Evolutionary conservation across 495 filamentous ascomycete species (phyloP).

Genomic region (Trichodelitschia bisporula): DNA sequence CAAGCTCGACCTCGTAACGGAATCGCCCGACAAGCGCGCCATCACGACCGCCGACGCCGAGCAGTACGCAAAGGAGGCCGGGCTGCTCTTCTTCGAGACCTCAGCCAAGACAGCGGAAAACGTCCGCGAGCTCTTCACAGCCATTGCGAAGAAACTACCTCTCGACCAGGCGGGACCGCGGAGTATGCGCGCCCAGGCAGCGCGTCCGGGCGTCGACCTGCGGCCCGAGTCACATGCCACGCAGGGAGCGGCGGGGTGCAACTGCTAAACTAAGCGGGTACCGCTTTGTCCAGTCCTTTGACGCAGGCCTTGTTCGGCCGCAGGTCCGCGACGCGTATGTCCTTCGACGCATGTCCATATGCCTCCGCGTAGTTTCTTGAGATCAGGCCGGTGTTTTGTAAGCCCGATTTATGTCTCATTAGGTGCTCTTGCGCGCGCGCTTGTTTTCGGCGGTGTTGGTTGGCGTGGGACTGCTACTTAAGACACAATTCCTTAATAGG

Average conservation of each 20-base stretch:
- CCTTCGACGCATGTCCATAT: too few species aligned
- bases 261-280: constrained; percentile 46
- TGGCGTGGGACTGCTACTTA: too few species aligned
- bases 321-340: too few species aligned
- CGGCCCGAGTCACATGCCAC: constrained; percentile 54
- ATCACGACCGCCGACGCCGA: constrained; percentile 75
- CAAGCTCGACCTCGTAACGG: constrained; percentile 82
- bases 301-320: too few species aligned
- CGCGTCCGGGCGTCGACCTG: constrained; percentile 54
- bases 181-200: constrained; percentile 45
- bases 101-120: constrained; percentile 94
- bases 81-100: constrained; percentile 89
- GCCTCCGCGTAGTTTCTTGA: too few species aligned
- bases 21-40: constrained; percentile 79
- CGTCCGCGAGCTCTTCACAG: constrained; percentile 88
- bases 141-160: constrained; percentile 89
- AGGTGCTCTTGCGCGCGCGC: too few species aligned
- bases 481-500: too few species aligned
- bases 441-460: too few species aligned
- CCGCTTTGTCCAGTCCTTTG: too few species aligned
- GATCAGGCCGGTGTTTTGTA: too few species aligned
- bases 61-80: constrained; percentile 80
- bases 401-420: too few species aligned
- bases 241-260: constrained; percentile 46
- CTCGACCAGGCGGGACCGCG: constrained; percentile 83